A percentile compares a stretch with the other conserved stretches of the same genome.
These are phyloP conservation scores for Drechslerella stenobrocha DNA, from an alignment of 2,329 filamentous ascomycete species.

Conservation along the genomic window DNA sequence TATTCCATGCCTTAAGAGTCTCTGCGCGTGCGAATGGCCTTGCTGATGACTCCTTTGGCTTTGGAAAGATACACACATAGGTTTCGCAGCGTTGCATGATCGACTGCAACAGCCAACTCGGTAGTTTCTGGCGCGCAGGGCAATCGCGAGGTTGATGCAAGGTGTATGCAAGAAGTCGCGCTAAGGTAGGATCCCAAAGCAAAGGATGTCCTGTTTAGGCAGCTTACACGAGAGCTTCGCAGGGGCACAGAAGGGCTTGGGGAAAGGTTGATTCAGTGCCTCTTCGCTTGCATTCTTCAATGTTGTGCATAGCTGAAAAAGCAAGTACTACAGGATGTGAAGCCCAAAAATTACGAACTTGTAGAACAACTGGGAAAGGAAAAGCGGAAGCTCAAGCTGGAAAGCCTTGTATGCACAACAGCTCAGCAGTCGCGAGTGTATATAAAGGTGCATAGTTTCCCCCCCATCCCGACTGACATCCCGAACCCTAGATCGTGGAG, in stretches of 20 bases:
- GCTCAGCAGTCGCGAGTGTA: neutral
- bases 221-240: neutral
- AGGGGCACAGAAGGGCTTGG: neutral
- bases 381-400: neutral
- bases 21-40: too few relatives aligned
- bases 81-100: neutral
- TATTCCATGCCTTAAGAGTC: too few relatives aligned
- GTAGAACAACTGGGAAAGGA: neutral
- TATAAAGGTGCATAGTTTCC: neutral
- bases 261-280: neutral
- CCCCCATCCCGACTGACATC: neutral
- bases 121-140: neutral
- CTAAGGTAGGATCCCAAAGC: neutral
- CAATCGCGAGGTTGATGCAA: neutral
- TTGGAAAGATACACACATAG: neutral
- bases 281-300: neutral
- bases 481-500: neutral
- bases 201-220: neutral
- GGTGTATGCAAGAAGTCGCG: neutral
- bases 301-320: too few relatives aligned
- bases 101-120: neutral
- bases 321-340: neutral
- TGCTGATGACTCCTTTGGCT: conserved; percentile 1
- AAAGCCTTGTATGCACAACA: conserved; percentile 1
- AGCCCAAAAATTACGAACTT: neutral